These are phyloP conservation scores for Pelargonium myrrhifolium DNA, from an alignment of 441 rosid species.

Conservation along the genomic window DNA sequence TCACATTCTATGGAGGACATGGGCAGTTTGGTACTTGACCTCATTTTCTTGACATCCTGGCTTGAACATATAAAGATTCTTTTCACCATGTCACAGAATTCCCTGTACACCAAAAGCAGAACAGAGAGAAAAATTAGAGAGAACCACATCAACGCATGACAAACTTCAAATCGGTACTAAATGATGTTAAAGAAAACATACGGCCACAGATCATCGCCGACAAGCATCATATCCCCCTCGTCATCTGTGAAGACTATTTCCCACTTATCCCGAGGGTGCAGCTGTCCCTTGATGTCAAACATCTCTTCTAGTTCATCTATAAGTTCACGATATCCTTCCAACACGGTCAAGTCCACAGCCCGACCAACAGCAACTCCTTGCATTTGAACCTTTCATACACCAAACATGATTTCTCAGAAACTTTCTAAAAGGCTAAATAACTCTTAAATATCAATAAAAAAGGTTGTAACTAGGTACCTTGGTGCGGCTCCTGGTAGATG, in stretches of 20 bases:
- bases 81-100: conserved; percentile 62
- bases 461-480: conserved; percentile 19
- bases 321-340: conserved; percentile 50
- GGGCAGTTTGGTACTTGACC: conserved; percentile 39
- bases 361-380: conserved; percentile 64
- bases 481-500: conserved; percentile 50
- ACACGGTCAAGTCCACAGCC: conserved; percentile 46
- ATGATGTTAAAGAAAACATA: conserved; percentile 28
- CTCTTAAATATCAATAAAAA: not conserved
- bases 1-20: conserved; percentile 37
- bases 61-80: conserved; percentile 58
- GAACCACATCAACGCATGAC: not conserved
- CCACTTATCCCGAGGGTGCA: conserved; percentile 44
- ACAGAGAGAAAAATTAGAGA: not conserved
- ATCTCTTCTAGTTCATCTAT: conserved; percentile 56
- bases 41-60: conserved; percentile 65
- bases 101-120: conserved; percentile 31
- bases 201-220: conserved; percentile 66
- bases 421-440: not conserved
- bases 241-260: conserved; percentile 63
- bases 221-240: conserved; percentile 75
- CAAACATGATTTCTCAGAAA: not conserved
- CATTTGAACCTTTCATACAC: conserved; percentile 55
- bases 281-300: conserved; percentile 53
- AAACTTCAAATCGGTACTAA: not conserved